A percentile compares a stretch with the other conserved stretches of the same genome.
phyloP scores from a whole-genome alignment of 306 rosid genomes.

The Begonia masoniana region DNA sequence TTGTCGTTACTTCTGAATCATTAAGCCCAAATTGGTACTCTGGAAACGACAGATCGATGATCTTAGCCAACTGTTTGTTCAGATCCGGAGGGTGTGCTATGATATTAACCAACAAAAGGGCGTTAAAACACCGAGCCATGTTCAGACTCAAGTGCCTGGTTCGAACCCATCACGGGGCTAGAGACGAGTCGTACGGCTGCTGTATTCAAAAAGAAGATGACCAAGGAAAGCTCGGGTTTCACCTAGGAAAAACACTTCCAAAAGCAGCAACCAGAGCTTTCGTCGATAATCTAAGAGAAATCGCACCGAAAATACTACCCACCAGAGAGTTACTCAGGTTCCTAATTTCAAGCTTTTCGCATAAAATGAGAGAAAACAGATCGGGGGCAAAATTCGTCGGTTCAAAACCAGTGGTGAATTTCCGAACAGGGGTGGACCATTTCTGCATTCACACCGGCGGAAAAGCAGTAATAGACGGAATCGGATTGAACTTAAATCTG shows the following conservation, averaged over 20 bases:
- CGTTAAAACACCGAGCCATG: slow-evolving; percentile 25
- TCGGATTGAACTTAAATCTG: slow-evolving; percentile 2
- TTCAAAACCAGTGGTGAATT: not conserved
- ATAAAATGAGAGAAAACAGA: no score
- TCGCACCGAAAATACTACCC: slow-evolving; percentile 62
- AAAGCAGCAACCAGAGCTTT: slow-evolving; percentile 73
- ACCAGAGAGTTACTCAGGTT: slow-evolving; percentile 45
- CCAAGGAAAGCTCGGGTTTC: slow-evolving; percentile 40
- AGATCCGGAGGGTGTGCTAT: slow-evolving; percentile 61
- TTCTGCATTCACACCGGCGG: slow-evolving; percentile 1
- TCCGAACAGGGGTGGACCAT: not conserved
- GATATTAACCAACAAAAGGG: slow-evolving; percentile 54
- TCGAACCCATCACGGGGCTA: slow-evolving; percentile 65
- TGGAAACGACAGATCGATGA: slow-evolving; percentile 69
- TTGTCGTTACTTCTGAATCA: slow-evolving; percentile 61
- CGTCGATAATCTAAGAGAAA: slow-evolving; percentile 40
- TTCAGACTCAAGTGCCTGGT: slow-evolving; percentile 44
- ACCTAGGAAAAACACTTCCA: slow-evolving; percentile 46
- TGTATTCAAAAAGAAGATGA: slow-evolving; percentile 60
- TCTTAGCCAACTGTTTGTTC: slow-evolving; percentile 61
- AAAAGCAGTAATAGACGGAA: slow-evolving; percentile 1
- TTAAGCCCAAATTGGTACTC: slow-evolving; percentile 71
- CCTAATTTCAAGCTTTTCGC: not conserved
- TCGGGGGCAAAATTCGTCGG: no score
- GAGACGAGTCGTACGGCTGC: slow-evolving; percentile 49